Evolutionary conservation across 1,284 basidiomycete species (phyloP).

Genomic region (Xanthoconium separans): DNA sequence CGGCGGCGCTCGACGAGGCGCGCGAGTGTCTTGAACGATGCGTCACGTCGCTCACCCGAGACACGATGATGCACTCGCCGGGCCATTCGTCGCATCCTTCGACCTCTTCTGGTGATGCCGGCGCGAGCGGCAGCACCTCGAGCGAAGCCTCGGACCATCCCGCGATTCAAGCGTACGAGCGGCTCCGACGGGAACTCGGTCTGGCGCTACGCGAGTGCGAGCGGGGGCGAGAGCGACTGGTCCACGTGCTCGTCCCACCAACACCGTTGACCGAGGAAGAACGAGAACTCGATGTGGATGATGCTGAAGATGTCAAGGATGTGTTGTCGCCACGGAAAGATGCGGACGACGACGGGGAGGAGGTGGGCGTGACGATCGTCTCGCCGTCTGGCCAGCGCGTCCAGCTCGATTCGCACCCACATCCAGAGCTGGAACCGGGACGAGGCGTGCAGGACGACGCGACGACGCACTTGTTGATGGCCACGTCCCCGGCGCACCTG

Average conservation of each 20-base stretch:
- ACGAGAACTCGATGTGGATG: neutral
- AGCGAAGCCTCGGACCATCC: conserved; percentile 35
- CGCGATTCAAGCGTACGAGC: conserved; percentile 67
- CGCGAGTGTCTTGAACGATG: conserved; percentile 60
- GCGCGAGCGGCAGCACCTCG: neutral
- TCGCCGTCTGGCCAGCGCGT: conserved; percentile 13
- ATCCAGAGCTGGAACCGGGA: neutral
- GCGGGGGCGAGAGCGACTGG: conserved; percentile 62
- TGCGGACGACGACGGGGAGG: conserved; percentile 4
- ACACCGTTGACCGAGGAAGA: conserved; percentile 30
- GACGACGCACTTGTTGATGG: conserved; percentile 52
- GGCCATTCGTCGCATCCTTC: conserved; percentile 25
- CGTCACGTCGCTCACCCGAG: conserved; percentile 51
- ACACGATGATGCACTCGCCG: conserved; percentile 17
- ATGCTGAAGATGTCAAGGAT: neutral
- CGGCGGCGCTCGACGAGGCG: conserved; percentile 64
- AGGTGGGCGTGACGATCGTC: conserved; percentile 4
- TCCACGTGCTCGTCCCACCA: conserved; percentile 53
- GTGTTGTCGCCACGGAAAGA: neutral
- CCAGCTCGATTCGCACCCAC: neutral
- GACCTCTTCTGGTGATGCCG: conserved; percentile 12
- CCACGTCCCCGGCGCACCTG: conserved; percentile 50
- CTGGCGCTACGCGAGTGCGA: conserved; percentile 76
- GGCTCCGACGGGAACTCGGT: conserved; percentile 70
- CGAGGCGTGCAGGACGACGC: conserved; percentile 39